Conservation (phyloP, 2,329 filamentous ascomycete genomes). For the Basipetospora chlamydospora region DNA sequence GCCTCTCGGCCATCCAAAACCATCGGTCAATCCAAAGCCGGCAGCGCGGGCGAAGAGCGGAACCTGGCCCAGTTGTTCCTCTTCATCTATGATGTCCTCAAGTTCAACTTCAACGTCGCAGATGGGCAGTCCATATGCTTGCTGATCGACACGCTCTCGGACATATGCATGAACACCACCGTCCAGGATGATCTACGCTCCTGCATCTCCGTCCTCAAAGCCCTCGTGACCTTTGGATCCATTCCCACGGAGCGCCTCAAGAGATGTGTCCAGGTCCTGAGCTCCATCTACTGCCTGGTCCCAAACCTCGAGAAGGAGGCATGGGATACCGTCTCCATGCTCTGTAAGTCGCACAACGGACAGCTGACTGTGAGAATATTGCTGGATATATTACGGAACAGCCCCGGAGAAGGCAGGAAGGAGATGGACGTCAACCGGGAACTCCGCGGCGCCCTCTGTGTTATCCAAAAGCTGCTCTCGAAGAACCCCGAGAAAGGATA, state of each 20-base stretch:
- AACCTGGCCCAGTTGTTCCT: constrained; percentile 50
- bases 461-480: constrained; percentile 47
- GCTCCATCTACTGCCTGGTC: constrained; percentile 56
- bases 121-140: constrained; percentile 45
- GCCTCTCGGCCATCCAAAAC: constrained; percentile 17
- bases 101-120: constrained; percentile 59
- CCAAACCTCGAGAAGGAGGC: constrained; percentile 43
- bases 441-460: constrained; percentile 46
- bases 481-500: constrained; percentile 46
- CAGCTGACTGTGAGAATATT: constrained; percentile 53
- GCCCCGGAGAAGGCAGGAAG: constrained; percentile 27
- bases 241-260: constrained; percentile 49
- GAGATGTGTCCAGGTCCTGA: constrained; percentile 54
- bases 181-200: constrained; percentile 49
- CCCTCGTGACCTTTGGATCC: constrained; percentile 56
- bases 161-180: constrained; percentile 55
- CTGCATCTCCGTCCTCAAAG: constrained; percentile 54
- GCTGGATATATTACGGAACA: constrained; percentile 43
- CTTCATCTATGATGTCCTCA: constrained; percentile 53
- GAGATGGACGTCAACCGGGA: constrained; percentile 39
- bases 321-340: constrained; percentile 56
- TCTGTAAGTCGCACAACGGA: constrained; percentile 61
- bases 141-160: constrained; percentile 47
- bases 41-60: constrained; percentile 38
- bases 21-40: constrained; percentile 15